Base-by-base conservation (phyloP, 2,329 filamentous ascomycete genomes). In the Fusarium gaditjirri region DNA sequence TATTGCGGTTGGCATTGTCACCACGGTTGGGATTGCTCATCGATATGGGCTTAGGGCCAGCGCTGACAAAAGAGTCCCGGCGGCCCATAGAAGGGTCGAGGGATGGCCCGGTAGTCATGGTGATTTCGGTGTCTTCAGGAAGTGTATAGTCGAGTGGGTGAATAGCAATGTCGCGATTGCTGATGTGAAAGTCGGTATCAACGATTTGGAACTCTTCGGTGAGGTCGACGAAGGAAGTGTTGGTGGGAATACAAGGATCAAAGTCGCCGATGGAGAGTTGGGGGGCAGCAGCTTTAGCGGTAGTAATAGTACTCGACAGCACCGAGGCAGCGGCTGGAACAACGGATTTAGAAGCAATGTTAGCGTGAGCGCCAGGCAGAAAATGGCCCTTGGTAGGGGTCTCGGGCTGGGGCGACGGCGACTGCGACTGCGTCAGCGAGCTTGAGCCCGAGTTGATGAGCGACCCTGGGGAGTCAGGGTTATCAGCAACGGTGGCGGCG, bases 11-110 rank as follows among this genome's bases (percentile, higher is more conserved):
- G 75, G 86, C 85, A 76, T 84, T 82, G 74, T 90, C 88, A 31
- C 65, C 65, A 81, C 89, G 87, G 78, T 90, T 90, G 56, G 88
- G 86, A 76, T 90, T 91, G 77, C 86, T 87, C 85, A 91, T 89
- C 67, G 89, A 90, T 73, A 92, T 92, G 74, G 90, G 90, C 80
- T 90, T 91, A 27, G 90, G 88, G 53, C 89, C 88, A 64, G 88
- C 87, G 82, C 88, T 89, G 80, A 89, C 88, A 80, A 91, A 91
- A 59, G 89, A 91, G 83, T 91, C 89, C 79, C 91, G 84, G 78
- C 87, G 88, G 82, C 86, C 84, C 83, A 89, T 84, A 79, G 81
- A 80, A 64, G 86, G 85, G 81, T 91, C 89, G 77, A 89, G 86
- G 71, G 85, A 83, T 61, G 87, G 85, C 75, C 87, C 88, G 74